Percentiles rank a stretch among this genome's conserved stretches.
Evolutionary conservation across 305 asterid genomes (phyloP).

Genomic region (Salvia sclarea): DNA sequence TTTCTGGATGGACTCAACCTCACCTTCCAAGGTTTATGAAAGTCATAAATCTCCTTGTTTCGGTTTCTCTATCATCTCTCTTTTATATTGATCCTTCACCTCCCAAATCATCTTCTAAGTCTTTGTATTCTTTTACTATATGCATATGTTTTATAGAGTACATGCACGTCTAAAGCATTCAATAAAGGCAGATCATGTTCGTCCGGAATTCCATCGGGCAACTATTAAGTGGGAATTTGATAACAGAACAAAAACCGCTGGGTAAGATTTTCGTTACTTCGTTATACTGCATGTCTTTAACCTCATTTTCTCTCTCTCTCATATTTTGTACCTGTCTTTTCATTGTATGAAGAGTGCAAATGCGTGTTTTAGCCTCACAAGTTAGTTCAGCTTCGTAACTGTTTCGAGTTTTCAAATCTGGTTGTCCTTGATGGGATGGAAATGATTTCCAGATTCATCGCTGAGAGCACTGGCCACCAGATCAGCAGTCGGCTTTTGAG

Average conservation of each 20-base stretch:
- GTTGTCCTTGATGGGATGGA: constrained; percentile 19
- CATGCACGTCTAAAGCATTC: constrained; percentile 84
- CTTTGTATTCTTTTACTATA: constrained; percentile 22
- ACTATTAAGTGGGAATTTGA: constrained; percentile 65
- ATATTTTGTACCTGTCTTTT: background rate
- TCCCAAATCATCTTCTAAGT: constrained; percentile 24
- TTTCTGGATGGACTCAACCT: constrained; percentile 89
- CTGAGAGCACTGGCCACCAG: constrained; percentile 97
- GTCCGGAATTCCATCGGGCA: constrained; percentile 86
- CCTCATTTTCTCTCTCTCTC: background rate
- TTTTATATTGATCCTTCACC: constrained; percentile 7
- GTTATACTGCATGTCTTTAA: background rate
- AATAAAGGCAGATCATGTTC: constrained; percentile 66
- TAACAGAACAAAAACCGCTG: constrained; percentile 55
- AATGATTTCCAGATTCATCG: constrained; percentile 61
- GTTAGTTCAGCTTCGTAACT: constrained; percentile 16
- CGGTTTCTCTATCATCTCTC: constrained; percentile 27
- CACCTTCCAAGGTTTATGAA: constrained; percentile 76
- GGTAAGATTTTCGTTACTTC: constrained; percentile 51
- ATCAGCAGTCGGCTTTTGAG: constrained; percentile 86
- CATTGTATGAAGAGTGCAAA: background rate
- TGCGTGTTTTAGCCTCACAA: background rate
- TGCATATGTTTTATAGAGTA: constrained; percentile 54
- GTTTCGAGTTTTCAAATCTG: constrained; percentile 25
- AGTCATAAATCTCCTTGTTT: constrained; percentile 31